phyloP scores from a whole-genome alignment of 1,284 basidiomycete species.

The Ustilago xerochloae region DNA sequence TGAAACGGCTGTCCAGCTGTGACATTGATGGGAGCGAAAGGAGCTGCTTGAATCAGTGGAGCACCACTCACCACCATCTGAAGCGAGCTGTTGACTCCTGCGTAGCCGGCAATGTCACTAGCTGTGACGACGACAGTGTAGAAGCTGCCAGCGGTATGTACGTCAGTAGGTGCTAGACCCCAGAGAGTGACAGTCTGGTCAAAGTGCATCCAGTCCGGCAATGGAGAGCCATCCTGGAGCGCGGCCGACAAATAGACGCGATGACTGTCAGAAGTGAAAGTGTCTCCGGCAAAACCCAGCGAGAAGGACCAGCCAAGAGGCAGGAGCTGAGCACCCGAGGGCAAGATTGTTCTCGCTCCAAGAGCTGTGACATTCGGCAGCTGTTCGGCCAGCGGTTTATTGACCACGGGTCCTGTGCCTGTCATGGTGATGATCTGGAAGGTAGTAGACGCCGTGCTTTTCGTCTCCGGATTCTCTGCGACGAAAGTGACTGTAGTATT shows the following conservation, averaged over 20 bases:
- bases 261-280: slow-evolving; percentile 71
- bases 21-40: slow-evolving; percentile 72
- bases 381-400: slow-evolving; percentile 55
- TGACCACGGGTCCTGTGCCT: slow-evolving; percentile 55
- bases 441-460: slow-evolving; percentile 17
- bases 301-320: slow-evolving; percentile 90
- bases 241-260: slow-evolving; percentile 77
- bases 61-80: slow-evolving; percentile 54
- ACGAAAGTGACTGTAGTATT: slow-evolving; percentile 19
- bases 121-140: slow-evolving; percentile 59
- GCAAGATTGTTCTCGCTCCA: slow-evolving; percentile 54
- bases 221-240: slow-evolving; percentile 75
- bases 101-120: slow-evolving; percentile 56
- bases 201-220: slow-evolving; percentile 83
- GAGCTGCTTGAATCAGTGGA: slow-evolving; percentile 33
- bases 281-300: slow-evolving; percentile 81
- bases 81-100: slow-evolving; percentile 55
- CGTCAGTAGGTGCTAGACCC: slow-evolving; percentile 77
- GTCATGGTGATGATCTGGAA: slow-evolving; percentile 53
- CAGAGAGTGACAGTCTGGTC: slow-evolving; percentile 78
- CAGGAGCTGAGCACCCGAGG: slow-evolving; percentile 73
- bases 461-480: slow-evolving; percentile 28
- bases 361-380: slow-evolving; percentile 58
- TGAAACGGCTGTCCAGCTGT: slow-evolving; percentile 70
- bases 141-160: slow-evolving; percentile 49